phyloP scores from a whole-genome alignment of 148 eudicot species.

The Fagopyrum esculentum region DNA sequence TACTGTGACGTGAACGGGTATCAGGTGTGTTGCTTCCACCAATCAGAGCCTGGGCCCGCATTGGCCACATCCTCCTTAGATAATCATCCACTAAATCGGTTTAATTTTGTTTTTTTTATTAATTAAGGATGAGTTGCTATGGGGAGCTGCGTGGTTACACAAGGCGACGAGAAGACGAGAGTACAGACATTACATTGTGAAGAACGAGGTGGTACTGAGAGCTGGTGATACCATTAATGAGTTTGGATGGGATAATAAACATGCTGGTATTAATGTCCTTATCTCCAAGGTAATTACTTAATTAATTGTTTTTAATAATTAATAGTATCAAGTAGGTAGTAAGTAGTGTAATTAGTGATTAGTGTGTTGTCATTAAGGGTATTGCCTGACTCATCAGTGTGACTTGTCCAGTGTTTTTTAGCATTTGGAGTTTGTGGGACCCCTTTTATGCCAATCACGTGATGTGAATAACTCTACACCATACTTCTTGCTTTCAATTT shows the following conservation, averaged over 20 bases:
- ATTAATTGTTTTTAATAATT: not conserved
- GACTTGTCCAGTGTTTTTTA: slow-evolving; percentile 14
- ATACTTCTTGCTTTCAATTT: slow-evolving; percentile 3
- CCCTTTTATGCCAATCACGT: slow-evolving; percentile 42
- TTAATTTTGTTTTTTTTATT: not conserved
- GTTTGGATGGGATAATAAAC: slow-evolving; percentile 98
- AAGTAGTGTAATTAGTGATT: not conserved
- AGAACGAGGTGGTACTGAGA: slow-evolving; percentile 69
- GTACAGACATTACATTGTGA: slow-evolving; percentile 78
- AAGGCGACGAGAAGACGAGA: slow-evolving; percentile 77
- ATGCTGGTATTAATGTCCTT: slow-evolving; percentile 91
- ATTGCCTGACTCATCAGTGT: not conserved
- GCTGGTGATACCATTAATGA: slow-evolving; percentile 84
- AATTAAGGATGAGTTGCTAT: slow-evolving; percentile 75
- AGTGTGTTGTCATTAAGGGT: not conserved
- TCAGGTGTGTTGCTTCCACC: slow-evolving; percentile 37
- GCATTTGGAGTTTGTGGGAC: slow-evolving; percentile 15
- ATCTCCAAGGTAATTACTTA: slow-evolving; percentile 64
- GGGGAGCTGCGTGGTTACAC: slow-evolving; percentile 99
- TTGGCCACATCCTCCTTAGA: not conserved
- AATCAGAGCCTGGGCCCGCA: not conserved
- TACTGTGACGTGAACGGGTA: slow-evolving; percentile 87
- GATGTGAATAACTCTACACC: slow-evolving; percentile 25
- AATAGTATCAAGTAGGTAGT: not conserved
- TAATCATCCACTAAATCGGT: not conserved